These are phyloP conservation scores for Yarrowia bubula DNA, from an alignment of 805 yeast species.

Conservation along the genomic window DNA sequence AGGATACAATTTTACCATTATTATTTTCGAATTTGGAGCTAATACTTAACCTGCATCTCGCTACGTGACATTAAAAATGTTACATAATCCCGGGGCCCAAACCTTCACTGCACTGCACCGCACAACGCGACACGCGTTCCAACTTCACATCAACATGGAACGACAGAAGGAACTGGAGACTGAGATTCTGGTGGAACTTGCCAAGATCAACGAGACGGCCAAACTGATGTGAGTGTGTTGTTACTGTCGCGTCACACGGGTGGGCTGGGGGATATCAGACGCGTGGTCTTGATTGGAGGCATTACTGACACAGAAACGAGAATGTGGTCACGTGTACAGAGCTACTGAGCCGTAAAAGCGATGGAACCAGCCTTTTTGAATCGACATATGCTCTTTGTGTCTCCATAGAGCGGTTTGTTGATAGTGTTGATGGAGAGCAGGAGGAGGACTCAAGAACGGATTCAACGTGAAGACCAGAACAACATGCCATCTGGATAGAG, in stretches of 20 bases:
- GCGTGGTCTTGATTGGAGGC: too few relatives aligned
- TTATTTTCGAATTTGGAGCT: too few relatives aligned
- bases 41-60: too few relatives aligned
- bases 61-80: too few relatives aligned
- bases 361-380: background rate
- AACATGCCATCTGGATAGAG: too few relatives aligned
- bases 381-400: background rate
- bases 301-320: background rate
- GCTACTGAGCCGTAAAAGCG: background rate
- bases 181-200: constrained; percentile 1
- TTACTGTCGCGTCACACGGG: background rate
- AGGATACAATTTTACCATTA: too few relatives aligned
- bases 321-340: constrained; percentile 1
- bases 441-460: background rate
- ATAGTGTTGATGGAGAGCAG: background rate
- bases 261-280: too few relatives aligned
- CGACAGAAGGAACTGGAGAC: constrained; percentile 10
- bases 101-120: too few relatives aligned
- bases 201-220: constrained; percentile 4
- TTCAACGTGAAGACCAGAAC: too few relatives aligned
- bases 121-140: background rate
- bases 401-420: background rate
- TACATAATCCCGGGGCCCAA: too few relatives aligned
- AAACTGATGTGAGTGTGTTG: background rate
- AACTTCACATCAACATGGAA: background rate